These are phyloP conservation scores for Ascoidea tarda DNA, from an alignment of 805 yeast genomes.

Conservation along the genomic window DNA sequence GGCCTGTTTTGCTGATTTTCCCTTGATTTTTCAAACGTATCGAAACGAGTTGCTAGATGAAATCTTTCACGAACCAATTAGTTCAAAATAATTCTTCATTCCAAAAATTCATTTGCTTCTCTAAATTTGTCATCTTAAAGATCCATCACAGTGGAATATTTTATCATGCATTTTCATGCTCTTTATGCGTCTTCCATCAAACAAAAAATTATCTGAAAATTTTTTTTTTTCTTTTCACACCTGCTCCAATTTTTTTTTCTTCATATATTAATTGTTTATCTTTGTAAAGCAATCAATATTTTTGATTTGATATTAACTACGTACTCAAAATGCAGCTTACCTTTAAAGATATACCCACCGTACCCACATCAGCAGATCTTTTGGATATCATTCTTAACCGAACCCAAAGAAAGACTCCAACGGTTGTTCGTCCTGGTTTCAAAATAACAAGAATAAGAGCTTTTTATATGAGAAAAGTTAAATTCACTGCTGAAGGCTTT, in stretches of 20 bases:
- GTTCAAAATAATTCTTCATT: no score
- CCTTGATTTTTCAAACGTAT: no score
- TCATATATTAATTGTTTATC: no score
- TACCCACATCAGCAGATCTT: slow-evolving; percentile 83
- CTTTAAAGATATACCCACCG: slow-evolving; percentile 97
- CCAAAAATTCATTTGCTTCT: no score
- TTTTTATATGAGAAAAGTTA: slow-evolving; percentile 96
- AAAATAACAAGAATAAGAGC: slow-evolving; percentile 92
- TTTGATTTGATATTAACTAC: not conserved
- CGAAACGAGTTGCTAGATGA: no score
- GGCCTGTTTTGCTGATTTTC: not conserved
- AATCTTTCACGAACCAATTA: no score
- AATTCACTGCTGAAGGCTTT: slow-evolving; percentile 92
- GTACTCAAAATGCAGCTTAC: slow-evolving; percentile 68
- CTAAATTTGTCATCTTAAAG: no score
- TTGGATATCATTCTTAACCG: slow-evolving; percentile 93
- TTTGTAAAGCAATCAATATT: no score
- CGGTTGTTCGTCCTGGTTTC: slow-evolving; percentile 96
- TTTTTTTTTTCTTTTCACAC: not conserved
- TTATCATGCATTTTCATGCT: no score
- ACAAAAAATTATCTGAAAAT: not conserved
- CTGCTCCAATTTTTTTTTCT: not conserved
- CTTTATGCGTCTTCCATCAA: no score
- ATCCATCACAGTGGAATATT: not conserved
- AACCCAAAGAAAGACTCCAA: slow-evolving; percentile 97